phyloP scores from a whole-genome alignment of 2,329 filamentous ascomycete genomes.

The Colletotrichum brevisporum region DNA sequence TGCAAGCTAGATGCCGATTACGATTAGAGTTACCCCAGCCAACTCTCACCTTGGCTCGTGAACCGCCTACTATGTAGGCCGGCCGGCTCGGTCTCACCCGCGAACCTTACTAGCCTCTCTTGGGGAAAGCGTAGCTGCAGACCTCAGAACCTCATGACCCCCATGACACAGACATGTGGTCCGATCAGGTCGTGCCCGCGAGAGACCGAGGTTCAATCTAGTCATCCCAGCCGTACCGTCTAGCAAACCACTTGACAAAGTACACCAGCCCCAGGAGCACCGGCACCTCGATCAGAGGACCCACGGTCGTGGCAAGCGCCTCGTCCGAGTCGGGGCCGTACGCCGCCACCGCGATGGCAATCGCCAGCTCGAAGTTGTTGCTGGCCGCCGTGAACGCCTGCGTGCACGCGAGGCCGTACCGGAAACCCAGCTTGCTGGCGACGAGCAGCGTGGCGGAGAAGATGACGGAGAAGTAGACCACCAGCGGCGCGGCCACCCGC shows the following conservation, averaged over 20 bases:
- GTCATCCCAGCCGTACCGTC: conserved; percentile 68
- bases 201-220: conserved; percentile 36
- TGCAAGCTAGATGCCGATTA: neutral
- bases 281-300: conserved; percentile 88
- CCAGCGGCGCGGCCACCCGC: conserved; percentile 82
- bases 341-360: conserved; percentile 87
- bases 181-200: neutral
- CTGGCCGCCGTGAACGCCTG: conserved; percentile 92
- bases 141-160: conserved; percentile 7
- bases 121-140: conserved; percentile 2
- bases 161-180: conserved; percentile 32
- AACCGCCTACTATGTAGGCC: neutral
- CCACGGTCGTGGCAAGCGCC: conserved; percentile 86
- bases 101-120: conserved; percentile 17
- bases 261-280: conserved; percentile 85
- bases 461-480: conserved; percentile 84
- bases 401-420: conserved; percentile 78
- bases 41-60: conserved; percentile 6
- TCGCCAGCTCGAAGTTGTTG: conserved; percentile 94
- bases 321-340: conserved; percentile 85
- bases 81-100: conserved; percentile 13
- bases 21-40: conserved; percentile 4
- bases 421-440: conserved; percentile 77
- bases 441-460: conserved; percentile 79
- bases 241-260: conserved; percentile 72